These are phyloP conservation scores for Podaxis rugospora DNA, from an alignment of 768 basidiomycete species.

Conservation along the genomic window DNA sequence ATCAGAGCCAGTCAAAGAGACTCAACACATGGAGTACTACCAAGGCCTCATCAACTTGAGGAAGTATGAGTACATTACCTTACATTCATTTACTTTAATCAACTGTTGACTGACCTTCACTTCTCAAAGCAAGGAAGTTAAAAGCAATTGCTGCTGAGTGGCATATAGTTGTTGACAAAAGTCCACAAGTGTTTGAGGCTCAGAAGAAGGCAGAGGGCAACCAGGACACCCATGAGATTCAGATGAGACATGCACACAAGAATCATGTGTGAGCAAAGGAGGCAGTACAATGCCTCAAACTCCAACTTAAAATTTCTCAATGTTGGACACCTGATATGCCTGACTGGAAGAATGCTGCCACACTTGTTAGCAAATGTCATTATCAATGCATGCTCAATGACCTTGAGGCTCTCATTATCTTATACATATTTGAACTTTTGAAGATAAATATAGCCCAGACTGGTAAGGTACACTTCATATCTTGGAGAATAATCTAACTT, in stretches of 20 bases:
- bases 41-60: slow-evolving; percentile 6
- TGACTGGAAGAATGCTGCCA: slow-evolving; percentile 8
- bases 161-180: no score
- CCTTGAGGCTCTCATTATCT: slow-evolving; percentile 18
- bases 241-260: background rate
- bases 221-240: no score
- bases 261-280: background rate
- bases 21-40: slow-evolving; percentile 17
- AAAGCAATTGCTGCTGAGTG: no score
- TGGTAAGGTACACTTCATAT: no score
- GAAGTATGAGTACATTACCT: no score
- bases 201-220: no score
- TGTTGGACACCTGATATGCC: slow-evolving; percentile 12
- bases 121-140: no score
- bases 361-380: background rate
- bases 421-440: slow-evolving; percentile 21
- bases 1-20: slow-evolving; percentile 15
- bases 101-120: background rate
- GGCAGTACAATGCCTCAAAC: no score
- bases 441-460: slow-evolving; percentile 24
- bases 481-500: background rate
- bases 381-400: slow-evolving; percentile 17
- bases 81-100: slow-evolving; percentile 2
- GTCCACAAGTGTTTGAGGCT: no score
- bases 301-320: slow-evolving; percentile 10